Conservation (phyloP, 208 protist genomes). For the Dictyostelium gargantuum region DNA sequence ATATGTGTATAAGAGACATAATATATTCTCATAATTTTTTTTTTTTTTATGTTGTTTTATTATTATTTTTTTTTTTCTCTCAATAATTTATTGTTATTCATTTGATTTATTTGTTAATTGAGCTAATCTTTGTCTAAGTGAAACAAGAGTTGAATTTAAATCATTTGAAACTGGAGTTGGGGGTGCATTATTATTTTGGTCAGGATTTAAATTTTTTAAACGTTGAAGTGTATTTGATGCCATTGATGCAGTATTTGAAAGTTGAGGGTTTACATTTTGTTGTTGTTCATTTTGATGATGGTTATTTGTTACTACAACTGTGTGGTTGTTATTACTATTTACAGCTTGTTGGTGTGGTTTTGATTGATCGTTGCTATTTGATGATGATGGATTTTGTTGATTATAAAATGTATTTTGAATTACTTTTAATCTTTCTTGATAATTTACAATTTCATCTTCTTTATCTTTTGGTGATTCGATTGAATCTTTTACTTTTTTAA, state of each 20-base stretch:
- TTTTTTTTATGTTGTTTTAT: too few species aligned
- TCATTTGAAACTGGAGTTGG: not conserved
- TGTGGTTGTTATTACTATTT: not conserved
- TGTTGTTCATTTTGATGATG: not conserved
- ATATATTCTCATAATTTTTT: too few species aligned
- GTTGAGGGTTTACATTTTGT: not conserved
- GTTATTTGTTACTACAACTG: not conserved
- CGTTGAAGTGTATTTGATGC: constrained; percentile 24
- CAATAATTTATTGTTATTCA: too few species aligned
- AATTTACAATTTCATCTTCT: not conserved
- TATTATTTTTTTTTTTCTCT: too few species aligned
- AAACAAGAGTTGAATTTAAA: constrained; percentile 30
- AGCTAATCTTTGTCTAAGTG: constrained; percentile 47
- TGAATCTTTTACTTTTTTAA: not conserved
- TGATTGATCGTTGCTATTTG: too few species aligned
- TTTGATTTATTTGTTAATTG: not conserved
- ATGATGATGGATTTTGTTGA: not conserved
- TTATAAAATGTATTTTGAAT: constrained; percentile 23
- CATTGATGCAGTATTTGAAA: not conserved
- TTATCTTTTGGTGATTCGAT: not conserved
- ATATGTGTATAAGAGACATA: too few species aligned
- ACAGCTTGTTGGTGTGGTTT: too few species aligned
- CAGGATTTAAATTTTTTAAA: not conserved
- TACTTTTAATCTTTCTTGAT: not conserved
- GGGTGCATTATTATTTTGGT: not conserved